Evolutionary conservation across 371 early-diverging fungal species (phyloP).

Genomic region (Zychaea mexicana): DNA sequence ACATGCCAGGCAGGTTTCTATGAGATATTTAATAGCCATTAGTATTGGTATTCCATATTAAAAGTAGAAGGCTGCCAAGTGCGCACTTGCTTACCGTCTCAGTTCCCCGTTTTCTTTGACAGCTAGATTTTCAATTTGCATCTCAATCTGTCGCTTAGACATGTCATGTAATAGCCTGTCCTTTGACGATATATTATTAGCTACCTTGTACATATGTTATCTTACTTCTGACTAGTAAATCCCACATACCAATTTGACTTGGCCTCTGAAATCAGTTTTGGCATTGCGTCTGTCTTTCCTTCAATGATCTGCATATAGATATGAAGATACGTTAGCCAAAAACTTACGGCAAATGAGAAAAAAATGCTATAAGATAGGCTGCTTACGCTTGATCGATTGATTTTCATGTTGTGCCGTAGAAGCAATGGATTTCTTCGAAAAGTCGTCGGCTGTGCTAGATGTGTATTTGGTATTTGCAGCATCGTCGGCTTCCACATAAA

Average conservation of each 20-base stretch:
- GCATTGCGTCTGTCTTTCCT: slow-evolving; percentile 43
- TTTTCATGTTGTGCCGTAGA: slow-evolving; percentile 36
- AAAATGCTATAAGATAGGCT: neutral
- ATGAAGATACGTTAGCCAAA: neutral
- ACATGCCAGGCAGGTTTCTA: no score
- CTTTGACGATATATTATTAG: no score
- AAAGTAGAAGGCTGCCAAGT: no score
- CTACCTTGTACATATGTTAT: no score
- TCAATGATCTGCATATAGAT: slow-evolving; percentile 8
- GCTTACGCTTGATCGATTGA: slow-evolving; percentile 35
- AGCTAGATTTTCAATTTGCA: slow-evolving; percentile 48
- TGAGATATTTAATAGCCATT: no score
- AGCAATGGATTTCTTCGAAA: neutral
- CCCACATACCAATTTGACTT: slow-evolving; percentile 24
- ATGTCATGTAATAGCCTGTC: slow-evolving; percentile 32
- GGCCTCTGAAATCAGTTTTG: slow-evolving; percentile 30
- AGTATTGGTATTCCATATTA: no score
- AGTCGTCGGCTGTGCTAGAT: neutral
- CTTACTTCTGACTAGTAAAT: no score
- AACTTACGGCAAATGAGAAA: neutral
- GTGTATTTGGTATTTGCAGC: neutral
- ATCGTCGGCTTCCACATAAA: slow-evolving; percentile 20
- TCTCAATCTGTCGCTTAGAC: slow-evolving; percentile 45
- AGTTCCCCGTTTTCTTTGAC: slow-evolving; percentile 49
- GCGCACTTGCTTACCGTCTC: slow-evolving; percentile 56